Conservation (phyloP, 352 stramenopile species). For the Pythium coloratum region DNA sequence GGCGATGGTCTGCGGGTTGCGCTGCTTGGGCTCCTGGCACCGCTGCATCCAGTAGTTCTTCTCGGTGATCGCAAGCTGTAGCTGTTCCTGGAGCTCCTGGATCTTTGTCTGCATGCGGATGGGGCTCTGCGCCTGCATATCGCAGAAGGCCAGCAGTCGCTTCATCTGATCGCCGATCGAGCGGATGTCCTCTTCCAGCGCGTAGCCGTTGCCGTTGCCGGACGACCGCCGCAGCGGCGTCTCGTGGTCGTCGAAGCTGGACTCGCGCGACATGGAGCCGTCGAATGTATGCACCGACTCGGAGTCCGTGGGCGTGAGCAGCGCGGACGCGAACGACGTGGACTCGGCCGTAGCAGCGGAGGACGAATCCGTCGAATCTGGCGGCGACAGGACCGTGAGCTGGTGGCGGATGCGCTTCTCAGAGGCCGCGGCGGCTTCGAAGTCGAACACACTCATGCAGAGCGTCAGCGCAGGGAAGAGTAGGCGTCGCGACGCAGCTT, state of each 20-base stretch:
- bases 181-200: constrained; percentile 76
- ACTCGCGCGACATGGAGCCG: constrained; percentile 22
- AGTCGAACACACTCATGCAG: constrained; percentile 18
- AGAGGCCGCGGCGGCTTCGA: constrained; percentile 6
- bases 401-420: constrained; percentile 30
- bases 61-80: constrained; percentile 71
- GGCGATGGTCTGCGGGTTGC: constrained; percentile 37
- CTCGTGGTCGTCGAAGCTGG: constrained; percentile 24
- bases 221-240: constrained; percentile 36
- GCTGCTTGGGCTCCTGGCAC: constrained; percentile 65
- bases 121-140: constrained; percentile 69
- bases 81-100: constrained; percentile 74
- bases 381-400: constrained; percentile 24
- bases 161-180: constrained; percentile 81
- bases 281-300: constrained; percentile 21
- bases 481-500: constrained; percentile 4
- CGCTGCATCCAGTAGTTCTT: constrained; percentile 92
- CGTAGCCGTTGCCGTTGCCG: constrained; percentile 34
- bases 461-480: not conserved
- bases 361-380: constrained; percentile 2
- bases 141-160: constrained; percentile 78
- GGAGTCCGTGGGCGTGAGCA: constrained; percentile 20
- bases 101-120: constrained; percentile 77
- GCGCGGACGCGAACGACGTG: not conserved
- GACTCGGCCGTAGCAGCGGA: not conserved